Evolutionary conservation across 306 rosid species (phyloP).

Genomic region (Vachellia collinsii): DNA sequence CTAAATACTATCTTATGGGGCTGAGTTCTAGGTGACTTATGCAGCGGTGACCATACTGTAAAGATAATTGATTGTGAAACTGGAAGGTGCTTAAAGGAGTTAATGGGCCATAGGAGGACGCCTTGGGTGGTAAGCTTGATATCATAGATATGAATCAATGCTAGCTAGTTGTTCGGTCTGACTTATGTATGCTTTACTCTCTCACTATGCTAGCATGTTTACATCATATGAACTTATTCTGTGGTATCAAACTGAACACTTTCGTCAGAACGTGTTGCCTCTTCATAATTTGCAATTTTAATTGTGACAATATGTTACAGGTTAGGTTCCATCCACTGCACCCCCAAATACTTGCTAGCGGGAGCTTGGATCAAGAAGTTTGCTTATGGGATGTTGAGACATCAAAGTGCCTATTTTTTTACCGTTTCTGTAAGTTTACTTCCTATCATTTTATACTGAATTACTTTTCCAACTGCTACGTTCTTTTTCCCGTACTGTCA

Average conservation of each 20-base stretch:
- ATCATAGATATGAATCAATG: neutral
- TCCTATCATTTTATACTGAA: slow-evolving; percentile 15
- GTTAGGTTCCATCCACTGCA: slow-evolving; percentile 61
- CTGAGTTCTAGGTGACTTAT: slow-evolving; percentile 25
- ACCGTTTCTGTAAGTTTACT: slow-evolving; percentile 47
- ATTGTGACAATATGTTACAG: slow-evolving; percentile 43
- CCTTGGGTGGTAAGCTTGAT: slow-evolving; percentile 58
- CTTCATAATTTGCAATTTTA: slow-evolving; percentile 13
- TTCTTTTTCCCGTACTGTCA: slow-evolving; percentile 14
- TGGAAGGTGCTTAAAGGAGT: slow-evolving; percentile 54
- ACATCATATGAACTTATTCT: slow-evolving; percentile 6
- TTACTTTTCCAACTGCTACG: slow-evolving; percentile 17
- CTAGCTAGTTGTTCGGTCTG: neutral
- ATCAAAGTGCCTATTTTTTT: slow-evolving; percentile 46
- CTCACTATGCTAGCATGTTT: slow-evolving; percentile 26
- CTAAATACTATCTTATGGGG: slow-evolving; percentile 21
- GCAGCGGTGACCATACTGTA: slow-evolving; percentile 58
- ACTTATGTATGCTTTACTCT: neutral
- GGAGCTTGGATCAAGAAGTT: slow-evolving; percentile 61
- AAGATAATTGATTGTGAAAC: slow-evolving; percentile 53
- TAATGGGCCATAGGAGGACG: slow-evolving; percentile 53
- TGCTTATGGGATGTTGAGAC: slow-evolving; percentile 54
- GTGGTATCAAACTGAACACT: neutral
- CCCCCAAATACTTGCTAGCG: slow-evolving; percentile 50
- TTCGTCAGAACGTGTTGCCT: neutral